A percentile compares a stretch with the other conserved stretches of the same genome.
These are phyloP conservation scores for Viola pubescens DNA, from an alignment of 441 rosid genomes.

Conservation along the genomic window DNA sequence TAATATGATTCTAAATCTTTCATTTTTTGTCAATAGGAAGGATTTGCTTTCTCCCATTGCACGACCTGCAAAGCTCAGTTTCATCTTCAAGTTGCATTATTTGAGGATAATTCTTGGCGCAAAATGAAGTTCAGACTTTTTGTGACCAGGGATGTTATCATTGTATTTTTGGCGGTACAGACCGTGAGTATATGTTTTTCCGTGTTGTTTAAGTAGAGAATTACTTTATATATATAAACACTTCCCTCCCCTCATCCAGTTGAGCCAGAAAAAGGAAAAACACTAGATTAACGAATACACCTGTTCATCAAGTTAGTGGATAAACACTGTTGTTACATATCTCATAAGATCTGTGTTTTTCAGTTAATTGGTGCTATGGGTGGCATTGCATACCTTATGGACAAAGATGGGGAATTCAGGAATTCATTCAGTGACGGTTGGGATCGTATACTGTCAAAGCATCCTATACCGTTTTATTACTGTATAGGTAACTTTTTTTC, in stretches of 20 bases:
- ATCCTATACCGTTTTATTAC: conserved; percentile 92
- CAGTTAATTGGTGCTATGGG: conserved; percentile 72
- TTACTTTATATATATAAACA: too few species aligned
- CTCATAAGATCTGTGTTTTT: conserved; percentile 9
- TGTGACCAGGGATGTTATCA: conserved; percentile 88
- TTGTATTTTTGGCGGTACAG: conserved; percentile 86
- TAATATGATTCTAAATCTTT: background rate
- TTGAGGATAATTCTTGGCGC: conserved; percentile 88
- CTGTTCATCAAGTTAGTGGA: too few species aligned
- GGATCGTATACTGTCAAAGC: conserved; percentile 90
- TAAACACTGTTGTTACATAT: background rate
- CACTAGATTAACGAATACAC: too few species aligned
- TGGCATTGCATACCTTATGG: conserved; percentile 82
- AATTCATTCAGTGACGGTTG: conserved; percentile 91
- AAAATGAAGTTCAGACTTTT: conserved; percentile 82
- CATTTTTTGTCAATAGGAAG: conserved; percentile 42
- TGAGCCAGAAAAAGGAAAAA: too few species aligned
- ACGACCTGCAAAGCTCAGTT: conserved; percentile 92
- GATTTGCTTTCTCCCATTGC: conserved; percentile 89
- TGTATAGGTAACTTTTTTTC: conserved; percentile 56
- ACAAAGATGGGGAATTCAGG: conserved; percentile 85
- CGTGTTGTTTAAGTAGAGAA: too few species aligned
- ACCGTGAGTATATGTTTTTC: conserved; percentile 32
- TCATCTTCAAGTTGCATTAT: conserved; percentile 59
- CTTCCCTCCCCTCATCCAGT: too few species aligned